Conservation (phyloP, 2,329 filamentous ascomycete species). For the Alternaria rosae region DNA sequence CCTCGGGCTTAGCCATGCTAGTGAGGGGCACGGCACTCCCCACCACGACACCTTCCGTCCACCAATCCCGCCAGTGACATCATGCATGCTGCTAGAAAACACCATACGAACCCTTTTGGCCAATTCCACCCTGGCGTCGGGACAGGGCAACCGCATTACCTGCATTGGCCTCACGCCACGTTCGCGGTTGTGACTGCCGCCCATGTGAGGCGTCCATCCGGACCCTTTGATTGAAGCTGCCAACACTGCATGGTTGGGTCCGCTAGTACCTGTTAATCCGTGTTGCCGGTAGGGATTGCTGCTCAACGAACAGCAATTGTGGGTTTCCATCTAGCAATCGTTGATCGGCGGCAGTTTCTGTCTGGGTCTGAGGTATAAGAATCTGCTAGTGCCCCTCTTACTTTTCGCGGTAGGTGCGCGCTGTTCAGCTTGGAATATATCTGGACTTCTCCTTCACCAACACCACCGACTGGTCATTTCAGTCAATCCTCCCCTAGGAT, state of each 20-base stretch:
- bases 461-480: background rate
- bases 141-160: background rate
- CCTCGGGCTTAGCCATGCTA: constrained; percentile 17
- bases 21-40: constrained; percentile 20
- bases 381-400: constrained; percentile 29
- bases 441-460: constrained; percentile 23
- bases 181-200: constrained; percentile 9
- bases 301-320: constrained; percentile 37
- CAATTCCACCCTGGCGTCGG: background rate
- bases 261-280: constrained; percentile 30
- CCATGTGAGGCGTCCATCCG: constrained; percentile 10
- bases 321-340: constrained; percentile 21
- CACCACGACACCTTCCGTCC: constrained; percentile 6
- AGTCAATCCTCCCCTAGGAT: constrained; percentile 16
- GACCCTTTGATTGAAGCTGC: constrained; percentile 19
- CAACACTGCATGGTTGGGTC: constrained; percentile 18
- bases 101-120: background rate
- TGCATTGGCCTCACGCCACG: constrained; percentile 15
- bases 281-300: constrained; percentile 16
- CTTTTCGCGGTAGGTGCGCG: constrained; percentile 29
- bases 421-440: constrained; percentile 38
- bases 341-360: constrained; percentile 13
- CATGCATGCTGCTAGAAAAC: constrained; percentile 8
- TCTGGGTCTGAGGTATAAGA: constrained; percentile 28
- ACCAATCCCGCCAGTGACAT: constrained; percentile 18